A percentile compares a stretch with the other conserved stretches of the same genome.
Evolutionary conservation across 139 green algal genomes (phyloP).

Genomic region (Bryopsis sp.): DNA sequence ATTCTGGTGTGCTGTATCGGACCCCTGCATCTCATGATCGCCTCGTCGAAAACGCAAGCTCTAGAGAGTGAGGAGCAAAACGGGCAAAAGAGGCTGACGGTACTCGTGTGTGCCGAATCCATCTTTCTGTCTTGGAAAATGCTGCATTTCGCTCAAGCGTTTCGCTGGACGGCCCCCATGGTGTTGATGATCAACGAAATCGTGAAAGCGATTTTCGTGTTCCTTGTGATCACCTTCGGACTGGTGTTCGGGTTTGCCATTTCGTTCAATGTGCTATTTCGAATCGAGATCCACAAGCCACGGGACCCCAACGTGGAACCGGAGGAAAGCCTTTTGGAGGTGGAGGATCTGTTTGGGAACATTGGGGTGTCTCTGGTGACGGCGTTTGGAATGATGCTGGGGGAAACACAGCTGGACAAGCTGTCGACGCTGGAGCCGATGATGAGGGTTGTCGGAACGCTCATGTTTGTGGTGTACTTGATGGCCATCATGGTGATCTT

Average conservation of each 20-base stretch:
- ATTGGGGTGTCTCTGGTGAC: constrained; percentile 11
- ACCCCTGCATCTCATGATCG: too few relatives aligned
- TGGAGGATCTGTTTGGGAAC: constrained; percentile 7
- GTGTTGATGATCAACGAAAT: constrained; percentile 23
- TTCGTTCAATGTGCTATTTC: too few relatives aligned
- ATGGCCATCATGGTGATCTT: constrained; percentile 12
- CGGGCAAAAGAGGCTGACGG: too few relatives aligned
- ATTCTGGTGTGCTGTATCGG: too few relatives aligned
- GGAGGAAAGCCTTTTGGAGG: too few relatives aligned
- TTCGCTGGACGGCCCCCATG: constrained; percentile 10
- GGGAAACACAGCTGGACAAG: too few relatives aligned
- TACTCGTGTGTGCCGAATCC: too few relatives aligned
- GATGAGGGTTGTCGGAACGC: constrained; percentile 4
- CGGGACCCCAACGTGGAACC: too few relatives aligned
- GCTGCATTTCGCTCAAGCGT: constrained; percentile 14
- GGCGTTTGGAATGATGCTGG: constrained; percentile 18
- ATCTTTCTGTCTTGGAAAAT: constrained; percentile 11
- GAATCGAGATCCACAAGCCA: too few relatives aligned
- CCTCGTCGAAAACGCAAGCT: too few relatives aligned
- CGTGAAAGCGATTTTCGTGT: constrained; percentile 7
- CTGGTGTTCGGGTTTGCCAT: constrained; percentile 18
- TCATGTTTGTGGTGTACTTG: constrained; percentile 17
- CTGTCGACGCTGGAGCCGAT: too few relatives aligned
- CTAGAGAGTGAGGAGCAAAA: too few relatives aligned
- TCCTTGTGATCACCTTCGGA: background rate